Evolutionary conservation across 176 grass and related monocot species (phyloP).

Genomic region (Ampelocalamus luodianensis): DNA sequence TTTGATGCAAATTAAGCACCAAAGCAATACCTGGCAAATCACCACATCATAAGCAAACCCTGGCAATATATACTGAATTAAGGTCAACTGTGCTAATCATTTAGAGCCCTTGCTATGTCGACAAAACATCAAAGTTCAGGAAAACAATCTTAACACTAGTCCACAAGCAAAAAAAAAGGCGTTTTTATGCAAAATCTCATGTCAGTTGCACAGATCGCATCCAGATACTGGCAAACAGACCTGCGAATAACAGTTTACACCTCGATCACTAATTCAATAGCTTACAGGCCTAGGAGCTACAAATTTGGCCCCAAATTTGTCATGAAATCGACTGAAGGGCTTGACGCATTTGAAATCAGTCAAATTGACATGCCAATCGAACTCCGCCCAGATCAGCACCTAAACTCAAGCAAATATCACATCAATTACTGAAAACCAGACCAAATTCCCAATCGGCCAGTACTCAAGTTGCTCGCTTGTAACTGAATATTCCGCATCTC

Average conservation of each 20-base stretch:
- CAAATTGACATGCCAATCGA: background rate
- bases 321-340: background rate
- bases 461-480: background rate
- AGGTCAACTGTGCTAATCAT: constrained; percentile 3
- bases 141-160: too few relatives aligned
- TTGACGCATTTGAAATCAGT: background rate
- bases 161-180: too few relatives aligned
- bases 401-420: constrained; percentile 5
- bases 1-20: background rate
- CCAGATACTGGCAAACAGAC: background rate
- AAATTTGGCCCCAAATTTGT: background rate
- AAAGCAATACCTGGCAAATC: background rate
- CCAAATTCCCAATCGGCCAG: background rate
- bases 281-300: background rate
- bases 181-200: background rate
- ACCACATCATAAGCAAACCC: background rate
- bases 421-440: constrained; percentile 7
- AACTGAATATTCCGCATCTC: background rate
- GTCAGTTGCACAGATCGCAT: background rate
- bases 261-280: background rate
- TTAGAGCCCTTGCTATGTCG: background rate
- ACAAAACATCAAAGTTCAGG: background rate
- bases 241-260: background rate
- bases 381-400: constrained; percentile 24
- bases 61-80: background rate